A percentile compares a stretch with the other conserved stretches of the same genome.
These are phyloP conservation scores for Botrytis squamosa DNA, from an alignment of 2,329 filamentous ascomycete species.

Conservation along the genomic window DNA sequence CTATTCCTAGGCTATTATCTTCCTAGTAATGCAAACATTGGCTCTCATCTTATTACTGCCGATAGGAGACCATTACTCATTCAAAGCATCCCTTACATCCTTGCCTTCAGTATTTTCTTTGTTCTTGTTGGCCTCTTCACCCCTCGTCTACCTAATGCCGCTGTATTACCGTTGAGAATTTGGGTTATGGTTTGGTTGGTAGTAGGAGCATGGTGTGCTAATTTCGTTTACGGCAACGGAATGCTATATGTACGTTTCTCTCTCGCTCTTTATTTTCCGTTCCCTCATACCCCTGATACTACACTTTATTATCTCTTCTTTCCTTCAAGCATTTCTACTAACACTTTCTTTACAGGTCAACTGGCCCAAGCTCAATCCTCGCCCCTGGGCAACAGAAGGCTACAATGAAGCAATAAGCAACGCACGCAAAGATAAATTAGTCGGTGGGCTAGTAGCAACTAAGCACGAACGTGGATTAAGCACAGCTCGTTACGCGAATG, in stretches of 20 bases:
- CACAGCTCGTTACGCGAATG: slow-evolving; percentile 75
- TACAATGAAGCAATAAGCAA: slow-evolving; percentile 83
- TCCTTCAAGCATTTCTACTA: neutral
- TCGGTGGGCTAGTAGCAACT: slow-evolving; percentile 68
- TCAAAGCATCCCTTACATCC: slow-evolving; percentile 88
- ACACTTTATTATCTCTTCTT: neutral
- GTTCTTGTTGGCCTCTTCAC: slow-evolving; percentile 74
- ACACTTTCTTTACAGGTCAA: slow-evolving; percentile 65
- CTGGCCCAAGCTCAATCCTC: slow-evolving; percentile 94
- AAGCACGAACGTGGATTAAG: slow-evolving; percentile 81
- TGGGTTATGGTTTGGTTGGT: slow-evolving; percentile 77
- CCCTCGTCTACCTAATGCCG: slow-evolving; percentile 66
- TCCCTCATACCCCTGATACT: neutral
- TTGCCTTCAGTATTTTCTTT: slow-evolving; percentile 76
- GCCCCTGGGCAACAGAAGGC: slow-evolving; percentile 80
- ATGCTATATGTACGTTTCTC: slow-evolving; percentile 81
- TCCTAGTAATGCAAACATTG: slow-evolving; percentile 65
- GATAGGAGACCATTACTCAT: slow-evolving; percentile 84
- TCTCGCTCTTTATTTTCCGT: too few relatives aligned
- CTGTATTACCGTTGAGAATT: slow-evolving; percentile 76
- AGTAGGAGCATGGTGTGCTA: slow-evolving; percentile 67
- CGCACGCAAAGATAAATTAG: slow-evolving; percentile 76
- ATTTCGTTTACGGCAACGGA: slow-evolving; percentile 80
- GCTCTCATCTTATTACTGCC: slow-evolving; percentile 69
- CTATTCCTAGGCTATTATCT: slow-evolving; percentile 87